Base-by-base conservation (phyloP, 805 yeast genomes). In the Candida easanensis region DNA sequence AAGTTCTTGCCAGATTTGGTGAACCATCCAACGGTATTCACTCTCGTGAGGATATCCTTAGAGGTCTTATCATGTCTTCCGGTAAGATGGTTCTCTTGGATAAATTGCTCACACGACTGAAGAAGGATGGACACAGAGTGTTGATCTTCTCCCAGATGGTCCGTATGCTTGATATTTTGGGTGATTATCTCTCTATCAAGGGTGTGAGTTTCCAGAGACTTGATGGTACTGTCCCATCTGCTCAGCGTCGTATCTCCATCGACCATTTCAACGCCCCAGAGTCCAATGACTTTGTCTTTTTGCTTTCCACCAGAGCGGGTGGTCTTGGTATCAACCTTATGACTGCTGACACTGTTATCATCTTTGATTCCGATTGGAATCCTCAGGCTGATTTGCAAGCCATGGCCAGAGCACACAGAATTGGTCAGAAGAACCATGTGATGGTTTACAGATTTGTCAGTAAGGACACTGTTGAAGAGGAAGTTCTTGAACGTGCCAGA, bases 321-420 rank as follows among this genome's bases (percentile, higher is more conserved):
- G 99, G 99, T 42, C 73, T 93, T 48, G 99, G 99, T 66, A 93
- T 93, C 62, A 93, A 93, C 63, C 73, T 93, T 62, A 93, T 93
- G 99, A 93, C 99, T 5, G 99, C 99, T 4, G 99, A 93, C 61
- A 93, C 99, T 7, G 99, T 93, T 22, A 88, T 93, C 54, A 91
- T 93, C 32, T 93, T 93, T 66, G 99, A 93, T 66, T 88, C 96
- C 4, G 99, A 93, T 69, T 93, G 99, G 99, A 93, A 93, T 61
- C 99, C 99, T 0, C 99, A 93, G 64, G 99, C 99, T 0, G 99
- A 93, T 74, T 72, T 93, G 57, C 99, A 93, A 67, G 99, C 99
- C 1, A 93, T 93, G 99, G 99, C 99, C 0, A 81, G 99, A 67
- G 99, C 99, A 3, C 99, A 93, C 68, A 82, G 99, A 72, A 93